Conservation (phyloP, 2,329 filamentous ascomycete genomes). For the Beauveria sp. region DNA sequence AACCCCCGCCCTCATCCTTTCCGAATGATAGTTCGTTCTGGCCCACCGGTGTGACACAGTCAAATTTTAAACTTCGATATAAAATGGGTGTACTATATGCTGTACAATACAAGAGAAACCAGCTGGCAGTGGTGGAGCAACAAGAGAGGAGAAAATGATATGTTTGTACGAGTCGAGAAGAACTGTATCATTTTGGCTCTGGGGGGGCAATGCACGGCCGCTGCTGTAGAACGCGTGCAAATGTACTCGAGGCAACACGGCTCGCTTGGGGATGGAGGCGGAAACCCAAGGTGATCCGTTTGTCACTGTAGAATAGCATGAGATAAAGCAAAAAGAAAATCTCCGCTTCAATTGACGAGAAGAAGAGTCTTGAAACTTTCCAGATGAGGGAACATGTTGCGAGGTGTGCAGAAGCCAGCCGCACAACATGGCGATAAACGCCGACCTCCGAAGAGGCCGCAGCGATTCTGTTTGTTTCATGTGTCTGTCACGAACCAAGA, state of each 20-base stretch:
- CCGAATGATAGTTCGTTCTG: not conserved
- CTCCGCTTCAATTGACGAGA: not conserved
- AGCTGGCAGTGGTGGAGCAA: not conserved
- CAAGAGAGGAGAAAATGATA: not conserved
- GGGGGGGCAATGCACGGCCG: not conserved
- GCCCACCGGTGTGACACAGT: not conserved
- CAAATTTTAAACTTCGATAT: not conserved
- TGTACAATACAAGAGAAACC: not conserved
- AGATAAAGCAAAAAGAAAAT: not conserved
- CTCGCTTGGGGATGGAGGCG: not conserved
- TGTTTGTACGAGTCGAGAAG: slow-evolving; percentile 3
- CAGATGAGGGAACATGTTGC: too few species aligned
- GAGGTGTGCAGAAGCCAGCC: not conserved
- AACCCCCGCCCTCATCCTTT: not conserved
- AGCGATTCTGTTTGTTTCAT: not conserved
- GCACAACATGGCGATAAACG: not conserved
- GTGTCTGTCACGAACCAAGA: not conserved
- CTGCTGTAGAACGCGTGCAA: not conserved
- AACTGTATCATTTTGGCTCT: not conserved
- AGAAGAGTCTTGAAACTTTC: too few species aligned
- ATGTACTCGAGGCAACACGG: not conserved
- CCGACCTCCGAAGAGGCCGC: not conserved
- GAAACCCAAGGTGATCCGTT: not conserved
- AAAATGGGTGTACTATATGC: slow-evolving; percentile 8
- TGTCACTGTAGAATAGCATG: not conserved